Conservation (phyloP, 1,139 yeast species). For the Kurtzmaniella quercitrusa region DNA sequence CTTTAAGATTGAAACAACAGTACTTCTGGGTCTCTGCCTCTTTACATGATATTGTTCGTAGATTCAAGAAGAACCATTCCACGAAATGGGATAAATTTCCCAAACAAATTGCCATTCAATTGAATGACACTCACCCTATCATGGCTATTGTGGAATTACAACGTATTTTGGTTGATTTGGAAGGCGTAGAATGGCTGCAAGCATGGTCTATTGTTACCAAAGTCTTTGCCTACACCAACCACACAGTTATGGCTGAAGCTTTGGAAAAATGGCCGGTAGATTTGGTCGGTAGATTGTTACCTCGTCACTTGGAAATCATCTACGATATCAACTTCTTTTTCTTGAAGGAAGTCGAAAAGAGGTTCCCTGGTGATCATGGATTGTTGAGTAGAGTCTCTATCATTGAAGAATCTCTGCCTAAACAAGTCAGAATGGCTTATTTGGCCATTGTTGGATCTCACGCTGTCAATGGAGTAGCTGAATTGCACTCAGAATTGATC, state of each 20-base stretch:
- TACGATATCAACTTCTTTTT: conserved; percentile 82
- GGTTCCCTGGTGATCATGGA: conserved; percentile 69
- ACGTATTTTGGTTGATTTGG: conserved; percentile 80
- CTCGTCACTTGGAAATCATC: conserved; percentile 88
- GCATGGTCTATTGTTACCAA: conserved; percentile 83
- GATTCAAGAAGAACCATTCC: conserved; percentile 77
- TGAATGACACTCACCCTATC: conserved; percentile 95
- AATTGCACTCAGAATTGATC: conserved; percentile 86
- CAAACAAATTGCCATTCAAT: conserved; percentile 84
- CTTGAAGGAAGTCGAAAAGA: conserved; percentile 68
- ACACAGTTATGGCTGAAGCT: conserved; percentile 93
- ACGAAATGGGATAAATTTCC: conserved; percentile 76
- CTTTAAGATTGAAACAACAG: conserved; percentile 88
- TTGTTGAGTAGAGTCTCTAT: conserved; percentile 70
- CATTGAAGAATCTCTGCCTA: conserved; percentile 76
- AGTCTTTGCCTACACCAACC: conserved; percentile 91
- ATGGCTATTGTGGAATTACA: conserved; percentile 87
- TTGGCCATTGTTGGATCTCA: conserved; percentile 91
- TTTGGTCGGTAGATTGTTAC: conserved; percentile 70
- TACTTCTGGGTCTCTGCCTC: conserved; percentile 98
- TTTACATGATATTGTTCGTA: conserved; percentile 82
- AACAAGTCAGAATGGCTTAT: conserved; percentile 88
- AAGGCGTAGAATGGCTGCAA: conserved; percentile 71
- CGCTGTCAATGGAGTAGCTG: conserved; percentile 94
- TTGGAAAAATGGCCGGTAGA: conserved; percentile 94